phyloP scores from a whole-genome alignment of 2,329 filamentous ascomycete species.

The Periconia sp. region DNA sequence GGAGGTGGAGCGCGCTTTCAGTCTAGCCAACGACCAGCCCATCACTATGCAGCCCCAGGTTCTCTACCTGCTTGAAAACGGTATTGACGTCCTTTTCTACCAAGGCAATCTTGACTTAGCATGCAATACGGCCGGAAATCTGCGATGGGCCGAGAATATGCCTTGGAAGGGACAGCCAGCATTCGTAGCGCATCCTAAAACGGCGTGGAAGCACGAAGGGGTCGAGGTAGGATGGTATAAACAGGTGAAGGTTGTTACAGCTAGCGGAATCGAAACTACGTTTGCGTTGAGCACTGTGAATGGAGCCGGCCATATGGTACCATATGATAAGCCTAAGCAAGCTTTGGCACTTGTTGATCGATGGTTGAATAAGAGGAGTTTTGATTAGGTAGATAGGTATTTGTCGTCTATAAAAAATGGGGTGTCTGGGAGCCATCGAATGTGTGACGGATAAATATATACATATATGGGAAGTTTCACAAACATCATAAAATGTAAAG shows the following conservation, averaged over 20 bases:
- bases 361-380: slow-evolving; percentile 35
- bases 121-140: slow-evolving; percentile 46
- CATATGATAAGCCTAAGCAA: slow-evolving; percentile 35
- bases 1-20: slow-evolving; percentile 30
- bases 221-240: slow-evolving; percentile 38
- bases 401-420: not conserved
- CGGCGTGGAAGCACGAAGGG: slow-evolving; percentile 24
- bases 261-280: slow-evolving; percentile 30
- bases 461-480: too few relatives aligned
- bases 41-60: slow-evolving; percentile 39
- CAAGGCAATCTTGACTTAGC: slow-evolving; percentile 46
- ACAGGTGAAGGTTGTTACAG: slow-evolving; percentile 32
- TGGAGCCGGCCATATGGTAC: slow-evolving; percentile 48
- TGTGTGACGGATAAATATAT: too few relatives aligned
- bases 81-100: slow-evolving; percentile 44
- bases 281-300: slow-evolving; percentile 43
- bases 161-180: slow-evolving; percentile 49
- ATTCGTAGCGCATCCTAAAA: slow-evolving; percentile 40
- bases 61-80: slow-evolving; percentile 37
- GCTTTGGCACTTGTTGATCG: slow-evolving; percentile 30
- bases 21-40: slow-evolving; percentile 26
- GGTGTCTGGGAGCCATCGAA: too few relatives aligned
- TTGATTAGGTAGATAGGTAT: slow-evolving; percentile 13
- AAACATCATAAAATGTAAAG: too few relatives aligned
- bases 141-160: slow-evolving; percentile 45